Evolutionary conservation across 306 rosid species (phyloP).

Genomic region (Coriaria nepalensis): DNA sequence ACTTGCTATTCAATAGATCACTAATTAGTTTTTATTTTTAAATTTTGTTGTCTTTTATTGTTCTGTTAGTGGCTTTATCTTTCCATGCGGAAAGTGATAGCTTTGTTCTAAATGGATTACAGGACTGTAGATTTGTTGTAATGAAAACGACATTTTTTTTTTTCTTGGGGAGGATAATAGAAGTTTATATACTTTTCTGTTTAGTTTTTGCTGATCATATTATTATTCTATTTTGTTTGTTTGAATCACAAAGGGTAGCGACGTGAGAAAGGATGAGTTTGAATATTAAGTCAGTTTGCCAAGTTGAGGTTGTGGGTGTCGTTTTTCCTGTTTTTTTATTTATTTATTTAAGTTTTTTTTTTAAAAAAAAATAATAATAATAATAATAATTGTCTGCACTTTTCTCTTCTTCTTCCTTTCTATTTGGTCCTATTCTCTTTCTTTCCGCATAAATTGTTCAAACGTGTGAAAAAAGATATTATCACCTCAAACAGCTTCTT

Average conservation of each 20-base stretch:
- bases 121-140: neutral
- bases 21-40: neutral
- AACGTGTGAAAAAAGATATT: slow-evolving; percentile 11
- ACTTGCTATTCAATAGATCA: no score
- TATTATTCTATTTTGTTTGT: slow-evolving; percentile 12
- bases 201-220: neutral
- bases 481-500: neutral
- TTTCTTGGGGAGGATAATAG: slow-evolving; percentile 4
- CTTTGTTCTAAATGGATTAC: slow-evolving; percentile 3
- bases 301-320: slow-evolving; percentile 59
- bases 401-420: slow-evolving; percentile 49
- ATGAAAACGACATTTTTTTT: slow-evolving; percentile 9
- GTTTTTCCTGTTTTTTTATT: slow-evolving; percentile 15
- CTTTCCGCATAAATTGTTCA: slow-evolving; percentile 16
- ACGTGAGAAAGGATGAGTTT: slow-evolving; percentile 43
- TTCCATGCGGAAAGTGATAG: neutral
- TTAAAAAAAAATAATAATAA: no score
- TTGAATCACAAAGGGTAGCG: slow-evolving; percentile 24
- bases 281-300: slow-evolving; percentile 26
- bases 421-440: slow-evolving; percentile 26
- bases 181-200: slow-evolving; percentile 1
- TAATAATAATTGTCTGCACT: slow-evolving; percentile 34
- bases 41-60: neutral
- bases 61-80: slow-evolving; percentile 5
- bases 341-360: no score